These are phyloP conservation scores for Rhizopus arrhizus DNA, from an alignment of 371 early-diverging fungal genomes.

Conservation along the genomic window DNA sequence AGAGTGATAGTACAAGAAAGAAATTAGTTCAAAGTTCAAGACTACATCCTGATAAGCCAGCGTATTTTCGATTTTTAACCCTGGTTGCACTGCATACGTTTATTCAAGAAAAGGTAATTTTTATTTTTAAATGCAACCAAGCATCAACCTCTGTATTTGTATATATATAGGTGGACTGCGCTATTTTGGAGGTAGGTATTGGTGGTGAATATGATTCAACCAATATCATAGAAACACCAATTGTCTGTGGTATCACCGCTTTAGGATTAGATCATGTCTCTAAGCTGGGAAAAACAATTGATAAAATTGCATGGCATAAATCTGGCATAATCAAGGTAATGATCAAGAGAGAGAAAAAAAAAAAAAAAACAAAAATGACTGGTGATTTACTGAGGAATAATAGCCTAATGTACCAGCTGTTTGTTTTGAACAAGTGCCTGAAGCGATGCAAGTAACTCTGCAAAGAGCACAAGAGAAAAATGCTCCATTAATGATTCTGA, in stretches of 20 bases:
- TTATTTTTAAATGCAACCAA: not conserved
- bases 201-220: constrained; percentile 89
- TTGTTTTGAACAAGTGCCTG: constrained; percentile 69
- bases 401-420: constrained; percentile 69
- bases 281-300: constrained; percentile 76
- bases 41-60: constrained; percentile 67
- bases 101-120: constrained; percentile 67
- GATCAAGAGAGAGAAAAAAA: not conserved
- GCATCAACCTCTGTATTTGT: too few species aligned
- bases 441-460: constrained; percentile 71
- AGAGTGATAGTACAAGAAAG: constrained; percentile 18
- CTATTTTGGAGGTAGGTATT: constrained; percentile 82
- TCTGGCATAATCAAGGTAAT: constrained; percentile 85
- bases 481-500: constrained; percentile 24
- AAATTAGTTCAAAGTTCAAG: constrained; percentile 39
- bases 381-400: not conserved
- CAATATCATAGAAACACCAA: constrained; percentile 73
- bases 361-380: not conserved
- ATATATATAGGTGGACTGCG: constrained; percentile 65
- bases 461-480: constrained; percentile 72
- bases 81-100: constrained; percentile 89
- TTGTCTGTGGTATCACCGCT: constrained; percentile 81
- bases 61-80: constrained; percentile 90
- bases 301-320: constrained; percentile 93
- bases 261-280: constrained; percentile 81